Evolutionary conservation across 345 rosid genomes (phyloP).

Genomic region (Gossypium rotundifolium): DNA sequence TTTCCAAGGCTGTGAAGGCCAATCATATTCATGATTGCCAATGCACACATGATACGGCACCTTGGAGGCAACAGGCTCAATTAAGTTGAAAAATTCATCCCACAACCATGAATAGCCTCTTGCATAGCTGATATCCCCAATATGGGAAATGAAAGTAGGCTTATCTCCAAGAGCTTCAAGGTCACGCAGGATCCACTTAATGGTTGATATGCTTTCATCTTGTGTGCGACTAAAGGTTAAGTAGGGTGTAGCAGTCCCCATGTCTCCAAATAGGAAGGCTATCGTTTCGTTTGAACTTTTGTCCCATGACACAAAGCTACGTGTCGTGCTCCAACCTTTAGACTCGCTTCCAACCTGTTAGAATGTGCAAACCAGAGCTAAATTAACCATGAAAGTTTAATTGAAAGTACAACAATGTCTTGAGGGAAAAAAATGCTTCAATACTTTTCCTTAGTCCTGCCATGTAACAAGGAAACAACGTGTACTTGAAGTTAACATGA

Average conservation of each 20-base stretch:
- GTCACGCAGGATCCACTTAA: slow-evolving; percentile 85
- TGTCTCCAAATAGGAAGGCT: slow-evolving; percentile 87
- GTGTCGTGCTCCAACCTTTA: slow-evolving; percentile 66
- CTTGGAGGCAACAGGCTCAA: slow-evolving; percentile 75
- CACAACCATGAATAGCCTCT: slow-evolving; percentile 85
- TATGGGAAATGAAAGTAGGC: slow-evolving; percentile 66
- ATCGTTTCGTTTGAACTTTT: slow-evolving; percentile 41
- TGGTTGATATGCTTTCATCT: slow-evolving; percentile 73
- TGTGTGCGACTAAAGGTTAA: slow-evolving; percentile 60
- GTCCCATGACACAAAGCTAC: slow-evolving; percentile 61
- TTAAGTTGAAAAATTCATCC: slow-evolving; percentile 77
- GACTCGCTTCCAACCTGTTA: slow-evolving; percentile 74
- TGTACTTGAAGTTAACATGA: background rate
- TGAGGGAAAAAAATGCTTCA: background rate
- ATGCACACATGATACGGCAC: slow-evolving; percentile 88
- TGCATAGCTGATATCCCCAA: slow-evolving; percentile 93
- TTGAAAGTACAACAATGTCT: background rate
- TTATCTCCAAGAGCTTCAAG: slow-evolving; percentile 60
- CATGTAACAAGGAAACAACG: background rate
- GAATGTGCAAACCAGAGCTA: background rate
- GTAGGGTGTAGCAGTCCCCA: slow-evolving; percentile 83
- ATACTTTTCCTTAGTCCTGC: background rate
- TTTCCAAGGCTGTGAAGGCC: slow-evolving; percentile 92
- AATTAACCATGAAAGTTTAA: background rate
- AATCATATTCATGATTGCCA: slow-evolving; percentile 90